Base-by-base conservation (phyloP, 1,139 yeast species). In the Scheffersomyces cryptocercus region DNA sequence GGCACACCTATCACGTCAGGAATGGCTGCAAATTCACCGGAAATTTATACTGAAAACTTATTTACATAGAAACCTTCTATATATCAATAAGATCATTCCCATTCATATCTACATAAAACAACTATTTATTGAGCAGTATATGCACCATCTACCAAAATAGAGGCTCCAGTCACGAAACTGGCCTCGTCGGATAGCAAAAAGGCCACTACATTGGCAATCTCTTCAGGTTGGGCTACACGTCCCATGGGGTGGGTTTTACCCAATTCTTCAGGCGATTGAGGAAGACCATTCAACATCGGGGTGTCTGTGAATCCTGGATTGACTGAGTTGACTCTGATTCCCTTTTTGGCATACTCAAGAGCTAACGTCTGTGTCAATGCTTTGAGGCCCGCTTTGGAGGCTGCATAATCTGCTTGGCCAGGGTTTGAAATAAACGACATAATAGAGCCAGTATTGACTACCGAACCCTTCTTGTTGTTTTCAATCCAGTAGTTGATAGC, bases 321-420 rank as follows among this genome's bases (percentile, higher is more conserved):
- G 12, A 54, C 55, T 14, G 54, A 45, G 40, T 54, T 54, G 1
- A 51, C 43, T 40, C 54, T 44, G 26, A 54, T 54, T 7, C 53
- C 56, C 35, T 45, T 43, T n/a, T 45, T 39, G 4, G 52, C 53
- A 40, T 45, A 54, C 36, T 52, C 56, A 34, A 48, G 24, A 6
- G 54, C 51, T 32, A 51, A 38, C 11, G 52, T 44, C 32, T 45
- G 45, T 3, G 56, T 52, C 15, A 54, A 42, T 15, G 44, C 37
- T 34, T 46, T 45, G 16, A 54, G 44, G 15, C 56, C 56, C 28
- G 52, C 54, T 39, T 54, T 51, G 5, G 52, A 42, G 10, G 52
- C 49, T 36, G 50, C 44, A 36, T 50, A 50, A 36, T 41, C 16
- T 6, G 34, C 34, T 16, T 13, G 14, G n/a, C 34, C 34, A 14